phyloP scores from a whole-genome alignment of 2,329 filamentous ascomycete genomes.

The Trichophyton rubrum region DNA sequence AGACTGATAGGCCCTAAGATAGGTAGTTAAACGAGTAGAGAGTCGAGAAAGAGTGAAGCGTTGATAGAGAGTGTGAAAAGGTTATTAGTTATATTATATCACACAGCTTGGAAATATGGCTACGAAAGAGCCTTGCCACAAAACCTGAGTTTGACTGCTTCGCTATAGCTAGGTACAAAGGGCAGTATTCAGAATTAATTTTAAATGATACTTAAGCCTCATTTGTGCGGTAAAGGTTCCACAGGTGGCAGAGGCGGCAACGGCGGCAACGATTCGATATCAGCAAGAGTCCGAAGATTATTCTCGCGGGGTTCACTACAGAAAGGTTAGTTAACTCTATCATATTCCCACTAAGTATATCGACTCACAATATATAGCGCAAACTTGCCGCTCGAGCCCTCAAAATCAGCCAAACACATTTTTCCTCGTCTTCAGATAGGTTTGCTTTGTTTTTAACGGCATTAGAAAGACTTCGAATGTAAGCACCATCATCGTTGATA shows the following conservation, averaged over 20 bases:
- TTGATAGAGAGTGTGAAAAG: no score
- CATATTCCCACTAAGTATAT: not conserved
- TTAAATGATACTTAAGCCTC: not conserved
- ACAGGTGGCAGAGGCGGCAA: not conserved
- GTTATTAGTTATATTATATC: no score
- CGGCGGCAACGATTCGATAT: not conserved
- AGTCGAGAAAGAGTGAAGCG: no score
- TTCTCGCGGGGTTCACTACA: not conserved
- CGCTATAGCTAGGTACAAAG: no score
- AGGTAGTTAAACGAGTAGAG: no score
- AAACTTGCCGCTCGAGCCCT: conserved; percentile 4
- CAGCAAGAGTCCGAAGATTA: not conserved
- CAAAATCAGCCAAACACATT: conserved; percentile 12
- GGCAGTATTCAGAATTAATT: no score
- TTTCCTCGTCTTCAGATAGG: conserved; percentile 16
- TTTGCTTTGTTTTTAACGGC: conserved; percentile 7
- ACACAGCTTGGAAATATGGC: no score
- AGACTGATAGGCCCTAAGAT: no score
- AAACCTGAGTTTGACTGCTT: no score
- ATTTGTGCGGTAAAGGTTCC: not conserved
- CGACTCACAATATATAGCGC: conserved; percentile 5
- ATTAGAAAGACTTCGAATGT: not conserved
- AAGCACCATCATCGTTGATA: conserved; percentile 11
- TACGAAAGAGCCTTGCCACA: no score
- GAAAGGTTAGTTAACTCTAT: not conserved